Evolutionary conservation across 2,329 filamentous ascomycete genomes (phyloP).

Genomic region (Furcasterigmium sp.): DNA sequence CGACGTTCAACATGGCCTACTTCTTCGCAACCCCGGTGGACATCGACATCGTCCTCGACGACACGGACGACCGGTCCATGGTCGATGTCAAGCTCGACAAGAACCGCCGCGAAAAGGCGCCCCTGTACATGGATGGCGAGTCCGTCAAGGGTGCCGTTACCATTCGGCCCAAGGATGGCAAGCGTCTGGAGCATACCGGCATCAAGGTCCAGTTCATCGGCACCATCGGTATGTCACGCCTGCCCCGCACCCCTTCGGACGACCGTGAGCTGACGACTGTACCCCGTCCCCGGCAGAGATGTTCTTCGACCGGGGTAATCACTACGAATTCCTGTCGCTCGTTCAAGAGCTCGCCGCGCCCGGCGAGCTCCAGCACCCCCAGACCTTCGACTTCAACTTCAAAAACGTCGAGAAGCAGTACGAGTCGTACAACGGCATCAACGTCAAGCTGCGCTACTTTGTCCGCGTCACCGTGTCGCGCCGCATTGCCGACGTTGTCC

Average conservation of each 20-base stretch:
- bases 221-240: slow-evolving; percentile 67
- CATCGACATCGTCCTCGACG: slow-evolving; percentile 96
- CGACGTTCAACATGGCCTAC: slow-evolving; percentile 68
- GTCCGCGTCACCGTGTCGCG: slow-evolving; percentile 93
- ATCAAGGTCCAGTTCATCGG: slow-evolving; percentile 99
- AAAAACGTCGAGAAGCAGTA: slow-evolving; percentile 99
- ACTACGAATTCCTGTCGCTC: slow-evolving; percentile 97
- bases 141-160: slow-evolving; percentile 96
- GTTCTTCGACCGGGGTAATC: slow-evolving; percentile 99
- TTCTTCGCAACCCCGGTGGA: slow-evolving; percentile 98
- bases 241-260: not conserved
- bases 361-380: slow-evolving; percentile 95
- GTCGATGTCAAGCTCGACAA: slow-evolving; percentile 99
- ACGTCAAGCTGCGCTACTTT: slow-evolving; percentile 98
- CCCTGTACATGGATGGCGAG: slow-evolving; percentile 96
- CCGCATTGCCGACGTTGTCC: slow-evolving; percentile 95
- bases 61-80: slow-evolving; percentile 88
- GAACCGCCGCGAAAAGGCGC: slow-evolving; percentile 93
- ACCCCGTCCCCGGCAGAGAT: slow-evolving; percentile 61
- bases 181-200: slow-evolving; percentile 93
- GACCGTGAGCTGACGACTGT: not conserved
- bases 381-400: slow-evolving; percentile 99
- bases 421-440: slow-evolving; percentile 99
- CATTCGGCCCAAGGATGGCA: slow-evolving; percentile 94
- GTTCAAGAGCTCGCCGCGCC: slow-evolving; percentile 96